Evolutionary conservation across 371 early-diverging fungal species (phyloP).

Genomic region (Capillidium rhysosporum): DNA sequence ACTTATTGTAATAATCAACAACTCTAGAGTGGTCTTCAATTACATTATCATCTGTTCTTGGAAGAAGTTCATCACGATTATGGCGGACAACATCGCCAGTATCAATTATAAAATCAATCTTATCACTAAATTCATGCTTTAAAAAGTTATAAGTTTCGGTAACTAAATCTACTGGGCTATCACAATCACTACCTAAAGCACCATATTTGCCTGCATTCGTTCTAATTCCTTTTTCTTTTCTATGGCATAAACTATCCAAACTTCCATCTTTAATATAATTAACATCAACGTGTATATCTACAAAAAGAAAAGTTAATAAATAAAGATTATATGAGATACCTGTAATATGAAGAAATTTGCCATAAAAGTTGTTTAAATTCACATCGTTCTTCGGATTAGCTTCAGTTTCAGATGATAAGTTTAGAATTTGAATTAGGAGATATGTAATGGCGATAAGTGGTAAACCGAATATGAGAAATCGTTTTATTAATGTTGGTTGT

Average conservation of each 20-base stretch:
- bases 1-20: constrained; percentile 12
- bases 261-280: constrained; percentile 2
- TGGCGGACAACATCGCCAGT: constrained; percentile 26
- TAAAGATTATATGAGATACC: not conserved
- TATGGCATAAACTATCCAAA: not conserved
- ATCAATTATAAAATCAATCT: constrained; percentile 23
- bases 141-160: not conserved
- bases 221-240: not conserved
- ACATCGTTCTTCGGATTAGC: not conserved
- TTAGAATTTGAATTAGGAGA: no score
- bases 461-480: no score
- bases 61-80: constrained; percentile 16
- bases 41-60: constrained; percentile 12
- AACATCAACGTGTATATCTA: constrained; percentile 2
- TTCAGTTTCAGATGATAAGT: not conserved
- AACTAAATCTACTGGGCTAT: not conserved
- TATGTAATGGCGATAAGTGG: no score
- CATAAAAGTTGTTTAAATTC: not conserved
- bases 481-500: no score
- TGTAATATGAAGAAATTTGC: not conserved
- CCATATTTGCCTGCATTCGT: not conserved
- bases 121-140: not conserved
- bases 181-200: not conserved
- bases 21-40: constrained; percentile 12
- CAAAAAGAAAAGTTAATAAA: not conserved